Evolutionary conservation across 176 grass and related monocot species (phyloP), one percentile per base, ranked within the genome.

Genomic region (Elaeis guineensis): DNA sequence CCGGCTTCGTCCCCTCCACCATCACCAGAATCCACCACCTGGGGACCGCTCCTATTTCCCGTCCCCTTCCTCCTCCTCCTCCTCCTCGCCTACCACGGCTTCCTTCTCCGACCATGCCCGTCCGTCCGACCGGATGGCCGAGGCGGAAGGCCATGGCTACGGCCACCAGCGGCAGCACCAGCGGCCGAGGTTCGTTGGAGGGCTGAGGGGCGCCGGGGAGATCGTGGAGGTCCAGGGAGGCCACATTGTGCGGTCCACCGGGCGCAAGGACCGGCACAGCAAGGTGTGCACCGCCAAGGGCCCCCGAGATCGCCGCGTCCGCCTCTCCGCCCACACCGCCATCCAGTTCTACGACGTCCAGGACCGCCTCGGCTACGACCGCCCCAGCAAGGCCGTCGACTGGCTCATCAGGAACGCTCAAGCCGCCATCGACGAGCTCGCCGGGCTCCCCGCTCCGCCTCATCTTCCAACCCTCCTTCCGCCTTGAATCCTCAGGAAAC

Each of bases 341-440:
- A 70, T 70, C 55, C 68, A 70, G 39, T 70, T 70, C 68, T 70
- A 70, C 68, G 68, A 70, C 68, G 68, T 70, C 3, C 68, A 70
- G 68, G 68, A 70, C 56, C 68, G 68, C 55, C 68, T 70, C 6
- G 68, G 68, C 56, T 70, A 50, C 68, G 68, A 70, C 68, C 68
- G 68, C 21, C 68, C 68, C 56, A 70, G 68, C 68, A 70, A 70
- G 32, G 68, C 68, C 39, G 68, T 60, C 55, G 68, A 70, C 55
- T 70, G 68, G 68, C 68, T 70, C 44, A 70, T 70, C 21, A 49
- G 60, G 56, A 70, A 70, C 9, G 68, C 68, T 22, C 59, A 70
- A 44, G 39, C 21, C 35, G 68, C 68, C 21, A 70, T 70, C 35
- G 68, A 70, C 29, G 55, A 50, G 55, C 68, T 70, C 65, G 52